These are phyloP conservation scores for Paulownia fortunei DNA, from an alignment of 257 asterid genomes.

Conservation along the genomic window DNA sequence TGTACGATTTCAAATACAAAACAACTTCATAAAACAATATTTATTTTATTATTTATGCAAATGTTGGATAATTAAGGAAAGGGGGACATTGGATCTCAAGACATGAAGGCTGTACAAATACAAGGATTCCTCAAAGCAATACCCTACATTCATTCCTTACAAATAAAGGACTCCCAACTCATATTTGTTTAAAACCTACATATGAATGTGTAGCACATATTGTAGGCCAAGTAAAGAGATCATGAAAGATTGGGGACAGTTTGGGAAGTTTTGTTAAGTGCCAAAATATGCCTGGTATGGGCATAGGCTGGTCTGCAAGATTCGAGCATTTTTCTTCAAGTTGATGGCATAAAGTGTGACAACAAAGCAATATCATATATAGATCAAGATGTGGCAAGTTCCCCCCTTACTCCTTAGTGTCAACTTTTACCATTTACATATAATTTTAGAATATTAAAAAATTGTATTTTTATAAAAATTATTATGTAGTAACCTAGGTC, in stretches of 20 bases:
- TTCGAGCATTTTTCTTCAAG: constrained; percentile 19
- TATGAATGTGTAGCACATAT: constrained; percentile 7
- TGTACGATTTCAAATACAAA: too few species aligned
- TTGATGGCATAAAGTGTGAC: constrained; percentile 12
- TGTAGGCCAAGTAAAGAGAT: background rate
- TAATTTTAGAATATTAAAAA: too few species aligned
- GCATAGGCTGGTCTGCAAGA: constrained; percentile 23
- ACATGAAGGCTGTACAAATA: background rate
- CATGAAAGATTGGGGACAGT: background rate
- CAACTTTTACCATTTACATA: too few species aligned
- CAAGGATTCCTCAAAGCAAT: background rate
- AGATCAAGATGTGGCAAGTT: background rate
- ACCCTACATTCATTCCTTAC: background rate
- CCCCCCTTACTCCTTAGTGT: too few species aligned
- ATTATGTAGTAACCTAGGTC: too few species aligned
- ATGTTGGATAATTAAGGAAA: background rate
- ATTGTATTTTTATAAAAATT: too few species aligned
- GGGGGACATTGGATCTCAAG: background rate
- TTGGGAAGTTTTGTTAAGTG: constrained; percentile 6
- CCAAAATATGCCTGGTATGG: background rate
- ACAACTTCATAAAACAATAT: too few species aligned
- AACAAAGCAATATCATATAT: background rate
- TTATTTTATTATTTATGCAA: too few species aligned
- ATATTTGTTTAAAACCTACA: background rate
- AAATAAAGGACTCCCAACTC: background rate